These are phyloP conservation scores for Neonectria faginata DNA, from an alignment of 2,329 filamentous ascomycete genomes.

Conservation along the genomic window DNA sequence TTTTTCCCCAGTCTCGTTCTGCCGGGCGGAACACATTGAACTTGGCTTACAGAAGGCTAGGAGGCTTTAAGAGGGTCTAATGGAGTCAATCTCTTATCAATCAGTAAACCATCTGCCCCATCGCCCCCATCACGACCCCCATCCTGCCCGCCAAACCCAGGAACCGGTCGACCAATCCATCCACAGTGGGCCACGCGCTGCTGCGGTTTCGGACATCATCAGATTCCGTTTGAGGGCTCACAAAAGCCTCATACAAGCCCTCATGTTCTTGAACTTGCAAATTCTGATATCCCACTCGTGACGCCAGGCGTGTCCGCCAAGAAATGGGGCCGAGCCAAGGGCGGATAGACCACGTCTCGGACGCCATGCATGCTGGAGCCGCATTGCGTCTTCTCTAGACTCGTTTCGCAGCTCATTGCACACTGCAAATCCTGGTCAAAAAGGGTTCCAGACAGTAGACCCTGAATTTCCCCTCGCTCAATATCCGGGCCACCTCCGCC, in stretches of 20 bases:
- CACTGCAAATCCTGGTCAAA: conserved; percentile 1
- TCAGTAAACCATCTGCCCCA: conserved; percentile 37
- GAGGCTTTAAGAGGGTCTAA: conserved; percentile 10
- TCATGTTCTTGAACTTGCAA: neutral
- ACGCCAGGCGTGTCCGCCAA: conserved; percentile 2
- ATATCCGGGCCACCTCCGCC: neutral
- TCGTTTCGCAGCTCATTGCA: neutral
- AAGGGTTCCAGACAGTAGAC: neutral
- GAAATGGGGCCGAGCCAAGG: neutral
- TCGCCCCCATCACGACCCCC: conserved; percentile 34
- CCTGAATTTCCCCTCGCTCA: neutral
- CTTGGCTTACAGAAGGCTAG: neutral
- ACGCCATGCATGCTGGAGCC: neutral
- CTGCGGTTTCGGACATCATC: conserved; percentile 22
- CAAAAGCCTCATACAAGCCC: conserved; percentile 5
- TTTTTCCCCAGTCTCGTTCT: neutral
- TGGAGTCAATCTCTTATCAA: conserved; percentile 40
- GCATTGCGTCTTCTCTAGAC: neutral
- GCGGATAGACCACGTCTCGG: neutral
- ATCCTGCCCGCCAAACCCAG: conserved; percentile 17
- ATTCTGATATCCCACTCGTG: conserved; percentile 5
- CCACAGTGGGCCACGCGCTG: conserved; percentile 20
- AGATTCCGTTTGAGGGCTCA: conserved; percentile 7
- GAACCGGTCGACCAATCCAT: conserved; percentile 6
- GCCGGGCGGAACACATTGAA: conserved; percentile 6